Evolutionary conservation across 805 yeast species (phyloP).

Genomic region (Candida sithepensis): DNA sequence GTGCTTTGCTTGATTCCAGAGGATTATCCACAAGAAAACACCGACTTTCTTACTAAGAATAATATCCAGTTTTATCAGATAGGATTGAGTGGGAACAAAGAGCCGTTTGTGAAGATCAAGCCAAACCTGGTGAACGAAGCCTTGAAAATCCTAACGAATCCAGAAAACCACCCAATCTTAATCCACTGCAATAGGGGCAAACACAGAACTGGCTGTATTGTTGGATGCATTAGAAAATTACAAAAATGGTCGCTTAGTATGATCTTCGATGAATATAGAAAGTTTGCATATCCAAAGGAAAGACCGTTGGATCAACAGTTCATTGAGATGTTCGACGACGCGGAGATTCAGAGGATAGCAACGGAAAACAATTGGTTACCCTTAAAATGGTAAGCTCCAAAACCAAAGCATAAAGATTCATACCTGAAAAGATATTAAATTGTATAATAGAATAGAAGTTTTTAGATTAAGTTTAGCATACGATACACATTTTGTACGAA

Average conservation of each 20-base stretch:
- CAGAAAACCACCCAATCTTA: constrained; percentile 84
- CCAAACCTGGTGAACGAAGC: constrained; percentile 73
- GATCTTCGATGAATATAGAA: constrained; percentile 92
- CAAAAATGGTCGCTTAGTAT: constrained; percentile 92
- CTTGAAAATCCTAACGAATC: constrained; percentile 73
- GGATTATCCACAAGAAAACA: constrained; percentile 78
- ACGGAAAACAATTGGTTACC: constrained; percentile 57
- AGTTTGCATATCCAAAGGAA: constrained; percentile 93
- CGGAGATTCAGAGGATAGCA: constrained; percentile 56
- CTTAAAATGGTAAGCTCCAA: constrained; percentile 49
- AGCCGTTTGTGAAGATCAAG: constrained; percentile 78
- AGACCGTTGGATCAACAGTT: constrained; percentile 95
- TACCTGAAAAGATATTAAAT: no score
- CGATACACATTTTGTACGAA: no score
- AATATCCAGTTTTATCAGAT: constrained; percentile 75
- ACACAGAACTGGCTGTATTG: constrained; percentile 94
- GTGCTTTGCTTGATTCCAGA: constrained; percentile 87
- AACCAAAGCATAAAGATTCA: no score
- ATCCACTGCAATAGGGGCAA: constrained; percentile 97
- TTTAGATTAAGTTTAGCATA: constrained; percentile 1
- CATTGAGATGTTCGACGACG: constrained; percentile 81
- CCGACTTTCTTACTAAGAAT: constrained; percentile 55
- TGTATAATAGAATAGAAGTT: neutral
- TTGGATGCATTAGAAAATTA: constrained; percentile 84
- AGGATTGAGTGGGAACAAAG: constrained; percentile 94